Percentiles rank a stretch among this genome's conserved stretches.
phyloP scores from a whole-genome alignment of 2,329 filamentous ascomycete genomes.

The Fusarium lyarnte region DNA sequence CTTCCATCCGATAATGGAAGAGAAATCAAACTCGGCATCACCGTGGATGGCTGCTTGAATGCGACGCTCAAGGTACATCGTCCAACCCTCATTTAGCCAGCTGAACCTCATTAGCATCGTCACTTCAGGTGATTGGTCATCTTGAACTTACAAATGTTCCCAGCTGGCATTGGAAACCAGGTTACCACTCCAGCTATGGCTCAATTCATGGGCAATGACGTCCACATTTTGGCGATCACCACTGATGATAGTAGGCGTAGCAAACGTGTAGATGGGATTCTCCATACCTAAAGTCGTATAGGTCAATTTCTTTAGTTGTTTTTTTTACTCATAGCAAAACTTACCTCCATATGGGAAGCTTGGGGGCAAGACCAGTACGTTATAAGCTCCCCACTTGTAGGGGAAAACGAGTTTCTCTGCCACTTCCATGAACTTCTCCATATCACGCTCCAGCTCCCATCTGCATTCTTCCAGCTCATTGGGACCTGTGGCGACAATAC shows the following conservation, averaged over 20 bases:
- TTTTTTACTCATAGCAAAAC: conserved; percentile 38
- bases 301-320: background rate
- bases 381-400: conserved; percentile 95
- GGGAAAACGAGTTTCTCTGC: conserved; percentile 85
- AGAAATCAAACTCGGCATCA: conserved; percentile 89
- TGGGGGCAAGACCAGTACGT: conserved; percentile 87
- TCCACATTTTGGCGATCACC: conserved; percentile 93
- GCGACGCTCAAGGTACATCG: conserved; percentile 90
- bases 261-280: conserved; percentile 94
- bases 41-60: conserved; percentile 82
- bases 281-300: conserved; percentile 72
- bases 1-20: conserved; percentile 96
- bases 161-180: conserved; percentile 80
- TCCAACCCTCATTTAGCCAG: conserved; percentile 87
- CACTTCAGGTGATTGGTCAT: background rate
- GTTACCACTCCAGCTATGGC: conserved; percentile 88
- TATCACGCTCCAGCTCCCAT: conserved; percentile 91
- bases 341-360: conserved; percentile 87
- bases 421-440: conserved; percentile 89
- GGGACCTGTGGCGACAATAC: conserved; percentile 85
- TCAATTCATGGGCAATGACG: conserved; percentile 89
- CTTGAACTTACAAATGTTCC: conserved; percentile 74
- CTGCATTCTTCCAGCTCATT: conserved; percentile 85
- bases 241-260: conserved; percentile 92
- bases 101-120: conserved; percentile 46